Percentiles rank a stretch among this genome's conserved stretches.
phyloP scores from a whole-genome alignment of 306 rosid species.

The Prunus mira region DNA sequence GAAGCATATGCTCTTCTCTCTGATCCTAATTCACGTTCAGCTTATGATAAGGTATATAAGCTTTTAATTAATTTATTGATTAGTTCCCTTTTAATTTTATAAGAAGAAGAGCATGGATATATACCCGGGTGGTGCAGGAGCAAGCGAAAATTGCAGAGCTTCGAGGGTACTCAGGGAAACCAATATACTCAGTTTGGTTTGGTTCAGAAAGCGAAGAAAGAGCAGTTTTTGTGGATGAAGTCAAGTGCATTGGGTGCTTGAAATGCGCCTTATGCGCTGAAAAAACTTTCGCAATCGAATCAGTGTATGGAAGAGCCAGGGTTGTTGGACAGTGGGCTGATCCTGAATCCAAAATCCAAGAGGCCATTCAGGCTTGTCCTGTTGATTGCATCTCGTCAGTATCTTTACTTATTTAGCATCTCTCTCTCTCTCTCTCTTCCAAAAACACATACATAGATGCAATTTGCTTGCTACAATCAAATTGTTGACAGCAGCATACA shows the following conservation, averaged over 20 bases:
- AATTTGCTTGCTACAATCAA: too few relatives aligned
- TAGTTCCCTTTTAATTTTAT: background rate
- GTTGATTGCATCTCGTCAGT: conserved; percentile 97
- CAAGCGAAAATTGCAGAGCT: conserved; percentile 73
- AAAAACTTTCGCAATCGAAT: conserved; percentile 87
- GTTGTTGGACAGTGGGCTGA: conserved; percentile 97
- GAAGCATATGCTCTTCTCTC: conserved; percentile 79
- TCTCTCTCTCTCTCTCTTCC: background rate
- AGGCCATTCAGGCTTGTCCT: conserved; percentile 79
- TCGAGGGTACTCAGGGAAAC: conserved; percentile 83
- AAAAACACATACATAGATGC: too few relatives aligned
- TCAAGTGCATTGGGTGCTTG: conserved; percentile 86
- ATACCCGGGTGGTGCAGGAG: conserved; percentile 44
- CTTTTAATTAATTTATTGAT: background rate
- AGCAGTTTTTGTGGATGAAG: conserved; percentile 89
- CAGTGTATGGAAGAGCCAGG: conserved; percentile 91
- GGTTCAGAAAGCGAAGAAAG: conserved; percentile 71
- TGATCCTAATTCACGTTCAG: conserved; percentile 60
- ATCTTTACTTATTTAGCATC: background rate
- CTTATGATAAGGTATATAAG: conserved; percentile 69
- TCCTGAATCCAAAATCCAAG: conserved; percentile 60
- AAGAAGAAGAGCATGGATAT: too few relatives aligned
- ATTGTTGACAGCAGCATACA: too few relatives aligned
- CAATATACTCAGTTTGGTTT: conserved; percentile 74
- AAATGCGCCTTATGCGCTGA: conserved; percentile 88